Conservation (phyloP, 805 yeast species). For the Zygosaccharomyces rouxii region DNA sequence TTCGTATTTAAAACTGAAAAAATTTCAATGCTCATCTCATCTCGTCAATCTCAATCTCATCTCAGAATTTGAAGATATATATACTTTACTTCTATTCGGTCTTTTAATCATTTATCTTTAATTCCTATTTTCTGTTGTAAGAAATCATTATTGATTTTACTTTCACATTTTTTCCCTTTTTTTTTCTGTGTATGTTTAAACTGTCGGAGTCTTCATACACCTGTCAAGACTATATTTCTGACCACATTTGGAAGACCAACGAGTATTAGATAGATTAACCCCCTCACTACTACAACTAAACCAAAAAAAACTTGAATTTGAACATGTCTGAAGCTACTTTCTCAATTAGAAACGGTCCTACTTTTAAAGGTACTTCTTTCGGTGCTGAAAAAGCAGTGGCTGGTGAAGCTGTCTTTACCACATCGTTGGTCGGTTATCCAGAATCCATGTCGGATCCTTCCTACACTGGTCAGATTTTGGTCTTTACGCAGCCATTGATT, state of each 20-base stretch:
- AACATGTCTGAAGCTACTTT: constrained; percentile 59
- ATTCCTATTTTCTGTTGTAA: neutral
- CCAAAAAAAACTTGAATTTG: too few species aligned
- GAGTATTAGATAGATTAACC: constrained; percentile 31
- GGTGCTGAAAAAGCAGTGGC: constrained; percentile 91
- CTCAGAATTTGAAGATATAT: neutral
- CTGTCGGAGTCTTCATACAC: constrained; percentile 35
- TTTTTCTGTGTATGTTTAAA: constrained; percentile 30
- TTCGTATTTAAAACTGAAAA: constrained; percentile 5
- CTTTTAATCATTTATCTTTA: neutral
- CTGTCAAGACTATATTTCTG: constrained; percentile 47
- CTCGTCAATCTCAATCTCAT: neutral
- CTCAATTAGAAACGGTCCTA: constrained; percentile 88
- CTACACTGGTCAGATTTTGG: constrained; percentile 92
- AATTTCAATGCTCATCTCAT: constrained; percentile 5
- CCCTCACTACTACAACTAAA: neutral
- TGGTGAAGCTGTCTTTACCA: constrained; percentile 97
- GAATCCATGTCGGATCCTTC: constrained; percentile 99
- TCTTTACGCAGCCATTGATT: constrained; percentile 93
- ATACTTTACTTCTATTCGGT: neutral
- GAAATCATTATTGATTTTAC: neutral
- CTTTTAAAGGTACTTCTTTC: constrained; percentile 87
- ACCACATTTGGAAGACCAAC: constrained; percentile 51
- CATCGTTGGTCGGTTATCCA: constrained; percentile 97
- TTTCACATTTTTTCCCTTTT: neutral